Evolutionary conservation across 345 rosid species (phyloP), one percentile per base, ranked within the genome.

Genomic region (Populus tremula): DNA sequence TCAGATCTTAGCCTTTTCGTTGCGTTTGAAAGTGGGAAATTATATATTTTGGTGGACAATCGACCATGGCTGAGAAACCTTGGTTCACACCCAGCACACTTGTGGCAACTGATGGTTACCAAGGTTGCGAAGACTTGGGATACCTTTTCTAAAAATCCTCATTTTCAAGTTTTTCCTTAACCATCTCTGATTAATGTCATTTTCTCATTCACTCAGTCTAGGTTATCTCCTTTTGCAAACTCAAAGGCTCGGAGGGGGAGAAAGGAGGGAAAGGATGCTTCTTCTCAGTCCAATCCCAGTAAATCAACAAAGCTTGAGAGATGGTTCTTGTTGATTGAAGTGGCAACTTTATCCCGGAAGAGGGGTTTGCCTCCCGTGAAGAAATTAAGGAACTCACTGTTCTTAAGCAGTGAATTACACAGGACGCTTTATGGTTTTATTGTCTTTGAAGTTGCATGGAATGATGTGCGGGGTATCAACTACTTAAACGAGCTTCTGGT

Each of bases 61-160:
- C 86, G 92, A 47, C 97, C 98, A 82, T 96, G 99, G 97, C 75
- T 90, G 86, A 86, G 81, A 72, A 86, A 89, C 64, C 76, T 86
- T 8, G 91, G 88, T 70, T 84, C 95, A 3, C 86, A 89, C 66
- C 87, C 96, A 13, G 91, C 94, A 76, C 97, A 84, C 82, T 78
- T 94, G 68, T 96, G 98, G 99, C 99, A 96, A 79, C 84, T 94
- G 23, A 92, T 96, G 98, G 98, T 96, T 62, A 96, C 99, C 75
- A 96, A 96, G 97, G 98, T 96, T 85, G 75, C 70, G 53, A 65
- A 76, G 77, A 20, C 36, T 31, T n/a, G 21, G 43, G 71, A 43
- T 66, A 25, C 20, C 20, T 67, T 5, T 23, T 25, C 7, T 21
- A 25, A 16, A 27, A 47, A 25, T 21, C 21, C 18, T 39, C 10